phyloP scores from a whole-genome alignment of 1,139 yeast species.

The Saccharomyces hybrid region DNA sequence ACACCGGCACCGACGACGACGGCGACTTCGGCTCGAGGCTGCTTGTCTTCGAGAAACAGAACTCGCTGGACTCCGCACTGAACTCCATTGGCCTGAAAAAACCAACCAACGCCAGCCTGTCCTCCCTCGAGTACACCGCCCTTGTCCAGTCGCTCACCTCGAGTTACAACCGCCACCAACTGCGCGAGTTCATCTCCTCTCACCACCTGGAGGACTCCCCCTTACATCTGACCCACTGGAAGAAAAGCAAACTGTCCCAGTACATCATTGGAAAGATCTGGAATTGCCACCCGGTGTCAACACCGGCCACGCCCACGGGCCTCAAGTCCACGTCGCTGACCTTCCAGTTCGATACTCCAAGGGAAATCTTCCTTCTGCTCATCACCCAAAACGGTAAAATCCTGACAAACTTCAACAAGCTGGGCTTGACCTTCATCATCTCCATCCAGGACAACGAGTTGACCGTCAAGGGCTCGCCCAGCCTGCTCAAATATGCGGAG shows the following conservation, averaged over 20 bases:
- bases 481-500: slow-evolving; percentile 33
- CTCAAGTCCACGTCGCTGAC: slow-evolving; percentile 32
- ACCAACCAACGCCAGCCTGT: background rate
- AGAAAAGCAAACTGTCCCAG: slow-evolving; percentile 22
- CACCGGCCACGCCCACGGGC: background rate
- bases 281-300: slow-evolving; percentile 26
- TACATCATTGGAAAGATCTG: slow-evolving; percentile 37
- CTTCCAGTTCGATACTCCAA: slow-evolving; percentile 11
- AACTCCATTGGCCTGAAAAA: background rate
- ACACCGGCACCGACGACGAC: background rate
- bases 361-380: slow-evolving; percentile 25
- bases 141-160: background rate
- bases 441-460: slow-evolving; percentile 30
- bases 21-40: background rate
- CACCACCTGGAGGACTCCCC: background rate
- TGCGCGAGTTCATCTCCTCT: background rate
- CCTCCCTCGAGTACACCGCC: background rate
- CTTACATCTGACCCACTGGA: slow-evolving; percentile 6
- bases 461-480: slow-evolving; percentile 28
- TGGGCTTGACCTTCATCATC: slow-evolving; percentile 31
- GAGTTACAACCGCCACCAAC: slow-evolving; percentile 6
- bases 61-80: background rate
- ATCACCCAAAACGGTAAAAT: slow-evolving; percentile 39
- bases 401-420: slow-evolving; percentile 26
- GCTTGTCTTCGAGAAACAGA: background rate